phyloP scores from a whole-genome alignment of 257 asterid genomes.

The Nicotiana tomentosiformis region DNA sequence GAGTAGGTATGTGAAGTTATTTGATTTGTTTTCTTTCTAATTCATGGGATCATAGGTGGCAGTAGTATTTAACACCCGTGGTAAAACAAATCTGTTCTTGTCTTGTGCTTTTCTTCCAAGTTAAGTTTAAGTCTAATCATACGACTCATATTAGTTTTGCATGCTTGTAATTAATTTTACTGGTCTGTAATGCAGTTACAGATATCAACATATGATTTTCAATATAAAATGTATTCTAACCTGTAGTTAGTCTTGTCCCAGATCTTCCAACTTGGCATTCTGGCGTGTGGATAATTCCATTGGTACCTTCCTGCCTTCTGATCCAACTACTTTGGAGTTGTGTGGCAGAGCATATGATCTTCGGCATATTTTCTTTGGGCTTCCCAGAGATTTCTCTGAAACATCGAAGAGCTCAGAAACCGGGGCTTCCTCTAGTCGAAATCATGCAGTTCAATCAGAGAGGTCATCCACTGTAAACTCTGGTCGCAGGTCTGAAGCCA shows the following conservation, averaged over 20 bases:
- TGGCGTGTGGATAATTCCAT: conserved; percentile 94
- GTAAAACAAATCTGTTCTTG: not conserved
- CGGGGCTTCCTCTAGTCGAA: conserved; percentile 39
- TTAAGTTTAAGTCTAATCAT: not conserved
- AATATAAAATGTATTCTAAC: not conserved
- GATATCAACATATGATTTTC: not conserved
- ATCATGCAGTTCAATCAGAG: conserved; percentile 47
- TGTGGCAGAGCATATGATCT: conserved; percentile 69
- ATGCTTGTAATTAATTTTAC: not conserved
- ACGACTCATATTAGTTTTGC: not conserved
- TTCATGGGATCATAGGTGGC: not conserved
- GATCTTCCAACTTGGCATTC: conserved; percentile 63
- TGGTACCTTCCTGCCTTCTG: conserved; percentile 88
- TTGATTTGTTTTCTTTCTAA: conserved; percentile 2
- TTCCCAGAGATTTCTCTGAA: conserved; percentile 41
- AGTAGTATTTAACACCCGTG: not conserved
- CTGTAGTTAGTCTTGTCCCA: conserved; percentile 17
- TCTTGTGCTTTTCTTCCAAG: not conserved
- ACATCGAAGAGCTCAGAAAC: conserved; percentile 34
- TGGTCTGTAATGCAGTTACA: not conserved
- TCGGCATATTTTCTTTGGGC: conserved; percentile 55
- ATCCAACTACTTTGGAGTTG: conserved; percentile 45
- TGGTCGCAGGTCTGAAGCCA: conserved; percentile 63
- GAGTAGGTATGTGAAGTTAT: conserved; percentile 44
- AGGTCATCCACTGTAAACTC: conserved; percentile 62